A percentile compares a stretch with the other conserved stretches of the same genome.
Conservation (phyloP, 2,329 filamentous ascomycete species). For the Talaromyces sp. region DNA sequence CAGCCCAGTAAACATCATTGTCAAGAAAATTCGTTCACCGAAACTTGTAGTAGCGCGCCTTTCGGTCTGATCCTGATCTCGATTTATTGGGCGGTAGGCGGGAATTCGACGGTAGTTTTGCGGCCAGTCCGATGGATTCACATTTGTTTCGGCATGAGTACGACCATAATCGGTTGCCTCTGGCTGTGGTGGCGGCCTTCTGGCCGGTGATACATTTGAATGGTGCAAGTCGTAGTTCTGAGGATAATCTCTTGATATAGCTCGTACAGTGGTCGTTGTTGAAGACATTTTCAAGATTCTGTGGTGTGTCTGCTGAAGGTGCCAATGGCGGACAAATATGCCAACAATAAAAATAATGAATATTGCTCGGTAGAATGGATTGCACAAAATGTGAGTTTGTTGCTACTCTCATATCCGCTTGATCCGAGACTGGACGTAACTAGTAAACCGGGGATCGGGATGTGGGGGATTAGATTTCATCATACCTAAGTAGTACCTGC, state of each 20-base stretch:
- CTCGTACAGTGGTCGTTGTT: not conserved
- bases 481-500: not conserved
- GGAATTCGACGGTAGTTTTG: constrained; percentile 44
- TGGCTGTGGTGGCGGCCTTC: not conserved
- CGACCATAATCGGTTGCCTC: not conserved
- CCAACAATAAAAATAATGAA: not conserved
- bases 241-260: constrained; percentile 3
- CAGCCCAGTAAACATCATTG: constrained; percentile 46
- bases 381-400: not conserved
- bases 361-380: not conserved
- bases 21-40: constrained; percentile 43
- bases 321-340: not conserved
- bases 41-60: constrained; percentile 41
- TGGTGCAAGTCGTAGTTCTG: constrained; percentile 9
- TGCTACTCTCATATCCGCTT: not conserved
- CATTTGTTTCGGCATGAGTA: not conserved
- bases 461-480: not conserved
- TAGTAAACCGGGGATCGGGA: not conserved
- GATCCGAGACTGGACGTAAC: not conserved
- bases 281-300: not conserved
- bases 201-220: constrained; percentile 14
- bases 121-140: constrained; percentile 39
- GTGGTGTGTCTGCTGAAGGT: not conserved
- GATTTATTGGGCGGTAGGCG: constrained; percentile 41
- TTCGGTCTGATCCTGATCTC: constrained; percentile 34